Percentiles rank a stretch among this genome's conserved stretches.
Conservation (phyloP, 2,329 filamentous ascomycete species). For the Fusarium oligoseptatum region DNA sequence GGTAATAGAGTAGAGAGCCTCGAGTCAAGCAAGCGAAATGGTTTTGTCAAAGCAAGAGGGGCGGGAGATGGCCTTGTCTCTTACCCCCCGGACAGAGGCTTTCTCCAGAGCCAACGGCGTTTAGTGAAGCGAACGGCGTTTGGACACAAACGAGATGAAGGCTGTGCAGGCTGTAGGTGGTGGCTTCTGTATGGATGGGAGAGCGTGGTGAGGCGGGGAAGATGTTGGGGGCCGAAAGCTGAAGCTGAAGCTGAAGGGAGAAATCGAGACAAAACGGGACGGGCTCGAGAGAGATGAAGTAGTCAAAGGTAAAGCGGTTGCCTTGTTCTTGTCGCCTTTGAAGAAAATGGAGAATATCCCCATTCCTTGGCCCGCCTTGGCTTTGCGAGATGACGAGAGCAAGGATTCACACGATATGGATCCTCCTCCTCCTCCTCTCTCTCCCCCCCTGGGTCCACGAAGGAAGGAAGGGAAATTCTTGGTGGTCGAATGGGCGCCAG, state of each 20-base stretch:
- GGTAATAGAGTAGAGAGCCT: background rate
- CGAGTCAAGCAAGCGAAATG: slow-evolving; percentile 3
- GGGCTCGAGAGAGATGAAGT: background rate
- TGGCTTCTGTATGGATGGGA: background rate
- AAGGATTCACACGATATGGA: slow-evolving; percentile 5
- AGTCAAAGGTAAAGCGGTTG: background rate
- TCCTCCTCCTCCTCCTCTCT: background rate
- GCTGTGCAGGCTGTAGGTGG: slow-evolving; percentile 22
- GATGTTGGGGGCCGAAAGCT: slow-evolving; percentile 27
- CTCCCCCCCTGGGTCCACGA: background rate
- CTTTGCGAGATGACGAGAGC: slow-evolving; percentile 6
- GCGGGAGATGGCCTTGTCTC: background rate
- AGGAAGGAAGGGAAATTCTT: background rate
- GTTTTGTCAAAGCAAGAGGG: background rate
- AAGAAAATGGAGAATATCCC: background rate
- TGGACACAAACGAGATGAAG: slow-evolving; percentile 34
- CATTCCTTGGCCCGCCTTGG: background rate
- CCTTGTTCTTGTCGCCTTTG: slow-evolving; percentile 1
- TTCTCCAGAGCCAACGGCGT: slow-evolving; percentile 25
- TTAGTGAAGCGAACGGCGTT: slow-evolving; percentile 31
- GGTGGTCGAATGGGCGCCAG: slow-evolving; percentile 6
- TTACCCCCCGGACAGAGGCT: background rate
- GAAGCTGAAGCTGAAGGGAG: background rate
- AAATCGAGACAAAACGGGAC: background rate
- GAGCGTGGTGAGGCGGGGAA: slow-evolving; percentile 28